Evolutionary conservation across 495 filamentous ascomycete genomes (phyloP).

Genomic region (Oleoguttula mirabilis): DNA sequence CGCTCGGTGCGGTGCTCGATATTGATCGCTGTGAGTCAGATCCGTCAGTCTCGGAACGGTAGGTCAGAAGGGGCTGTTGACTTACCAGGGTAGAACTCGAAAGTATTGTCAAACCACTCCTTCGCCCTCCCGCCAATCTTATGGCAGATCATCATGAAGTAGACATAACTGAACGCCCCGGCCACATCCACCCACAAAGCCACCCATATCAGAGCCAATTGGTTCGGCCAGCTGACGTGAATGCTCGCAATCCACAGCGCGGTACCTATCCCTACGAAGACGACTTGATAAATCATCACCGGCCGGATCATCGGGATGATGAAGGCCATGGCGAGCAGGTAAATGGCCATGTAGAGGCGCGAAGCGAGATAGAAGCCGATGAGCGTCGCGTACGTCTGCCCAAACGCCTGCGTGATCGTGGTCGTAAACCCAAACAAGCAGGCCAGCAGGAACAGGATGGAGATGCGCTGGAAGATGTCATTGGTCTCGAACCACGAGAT

Average conservation of each 20-base stretch:
- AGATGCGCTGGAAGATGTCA: conserved; percentile 43
- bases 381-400: conserved; percentile 39
- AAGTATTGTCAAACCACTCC: conserved; percentile 28
- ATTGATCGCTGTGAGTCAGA: conserved; percentile 35
- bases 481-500: conserved; percentile 47
- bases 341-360: conserved; percentile 37
- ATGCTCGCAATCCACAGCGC: conserved; percentile 44
- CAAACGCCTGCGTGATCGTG: conserved; percentile 43
- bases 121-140: conserved; percentile 16
- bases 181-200: conserved; percentile 39
- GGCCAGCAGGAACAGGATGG: conserved; percentile 42
- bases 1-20: conserved; percentile 50
- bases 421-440: conserved; percentile 47
- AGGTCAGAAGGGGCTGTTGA: too few species aligned
- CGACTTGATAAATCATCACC: conserved; percentile 38
- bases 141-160: conserved; percentile 24
- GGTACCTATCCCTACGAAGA: conserved; percentile 29
- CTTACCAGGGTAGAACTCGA: conserved; percentile 41
- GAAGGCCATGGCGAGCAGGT: conserved; percentile 32
- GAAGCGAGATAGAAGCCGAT: conserved; percentile 45
- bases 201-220: conserved; percentile 38
- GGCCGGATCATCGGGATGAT: conserved; percentile 42
- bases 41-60: too few species aligned
- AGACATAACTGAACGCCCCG: conserved; percentile 15
- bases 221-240: conserved; percentile 32